These are phyloP conservation scores for Boletus vermiculosoides DNA, from an alignment of 768 basidiomycete species.

Conservation along the genomic window DNA sequence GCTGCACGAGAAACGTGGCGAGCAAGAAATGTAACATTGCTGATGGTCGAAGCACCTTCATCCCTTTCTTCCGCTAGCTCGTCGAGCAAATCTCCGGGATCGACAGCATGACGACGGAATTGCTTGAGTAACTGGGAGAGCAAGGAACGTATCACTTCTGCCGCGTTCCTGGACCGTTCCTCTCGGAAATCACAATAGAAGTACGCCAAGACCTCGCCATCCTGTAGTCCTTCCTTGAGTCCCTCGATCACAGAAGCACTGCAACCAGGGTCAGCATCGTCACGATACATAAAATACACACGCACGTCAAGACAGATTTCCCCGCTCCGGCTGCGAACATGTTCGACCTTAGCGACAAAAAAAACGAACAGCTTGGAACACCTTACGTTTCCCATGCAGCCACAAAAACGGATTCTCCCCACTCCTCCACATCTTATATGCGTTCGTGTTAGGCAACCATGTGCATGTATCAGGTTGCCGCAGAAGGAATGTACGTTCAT, in stretches of 20 bases:
- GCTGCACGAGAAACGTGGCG: background rate
- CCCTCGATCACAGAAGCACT: background rate
- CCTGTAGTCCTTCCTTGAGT: background rate
- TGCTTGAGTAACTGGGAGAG: background rate
- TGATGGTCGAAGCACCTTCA: background rate
- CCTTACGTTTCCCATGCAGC: background rate
- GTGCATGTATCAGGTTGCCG: background rate
- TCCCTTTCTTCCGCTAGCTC: background rate
- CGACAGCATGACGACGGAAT: background rate
- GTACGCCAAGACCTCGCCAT: background rate
- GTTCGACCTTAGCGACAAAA: background rate
- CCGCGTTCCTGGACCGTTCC: background rate
- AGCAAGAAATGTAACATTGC: background rate
- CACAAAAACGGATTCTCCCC: background rate
- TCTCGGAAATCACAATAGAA: background rate
- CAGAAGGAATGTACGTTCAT: background rate
- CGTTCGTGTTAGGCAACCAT: background rate
- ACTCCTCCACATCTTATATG: background rate
- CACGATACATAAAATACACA: too few relatives aligned
- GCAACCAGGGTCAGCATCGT: background rate
- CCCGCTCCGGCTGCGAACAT: background rate
- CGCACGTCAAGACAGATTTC: background rate
- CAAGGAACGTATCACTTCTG: background rate
- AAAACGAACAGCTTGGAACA: too few relatives aligned
- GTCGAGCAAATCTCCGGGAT: background rate